Conservation (phyloP, 2,329 filamentous ascomycete genomes). For the Claviceps sp. region DNA sequence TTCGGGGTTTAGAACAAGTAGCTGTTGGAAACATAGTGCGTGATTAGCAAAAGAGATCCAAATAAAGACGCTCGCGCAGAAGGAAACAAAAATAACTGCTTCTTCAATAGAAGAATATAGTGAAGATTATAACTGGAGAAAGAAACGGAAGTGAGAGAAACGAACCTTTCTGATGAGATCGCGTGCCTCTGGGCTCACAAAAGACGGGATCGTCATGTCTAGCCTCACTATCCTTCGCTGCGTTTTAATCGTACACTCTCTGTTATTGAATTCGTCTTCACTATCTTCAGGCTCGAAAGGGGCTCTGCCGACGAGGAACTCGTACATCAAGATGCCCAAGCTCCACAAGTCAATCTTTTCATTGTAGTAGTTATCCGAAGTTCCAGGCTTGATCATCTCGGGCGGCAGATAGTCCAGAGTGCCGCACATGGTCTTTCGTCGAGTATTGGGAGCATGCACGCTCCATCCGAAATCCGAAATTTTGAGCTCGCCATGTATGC, state of each 20-base stretch:
- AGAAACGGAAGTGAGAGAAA: conserved; percentile 1
- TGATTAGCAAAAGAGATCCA: conserved; percentile 12
- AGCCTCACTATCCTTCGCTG: conserved; percentile 76
- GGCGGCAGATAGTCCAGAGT: conserved; percentile 95
- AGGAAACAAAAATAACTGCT: too few species aligned
- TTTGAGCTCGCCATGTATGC: conserved; percentile 95
- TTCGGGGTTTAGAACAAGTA: conserved; percentile 84
- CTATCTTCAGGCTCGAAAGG: conserved; percentile 64
- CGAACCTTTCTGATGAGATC: conserved; percentile 84
- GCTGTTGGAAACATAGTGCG: conserved; percentile 30
- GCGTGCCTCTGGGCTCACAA: conserved; percentile 77
- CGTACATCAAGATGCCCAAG: conserved; percentile 86
- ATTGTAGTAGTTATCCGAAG: conserved; percentile 75
- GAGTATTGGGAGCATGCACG: conserved; percentile 90
- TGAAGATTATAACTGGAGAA: not conserved
- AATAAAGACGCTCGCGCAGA: not conserved
- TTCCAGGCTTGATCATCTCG: conserved; percentile 84
- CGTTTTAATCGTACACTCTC: conserved; percentile 51
- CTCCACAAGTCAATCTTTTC: conserved; percentile 97
- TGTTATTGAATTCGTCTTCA: too few species aligned
- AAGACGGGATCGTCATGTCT: conserved; percentile 86
- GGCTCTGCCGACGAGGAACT: conserved; percentile 90
- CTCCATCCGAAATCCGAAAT: conserved; percentile 98
- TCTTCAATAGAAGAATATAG: too few species aligned
- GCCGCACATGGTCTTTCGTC: conserved; percentile 89